Base-by-base conservation (phyloP, 2,329 filamentous ascomycete genomes). In the Elsinoe ampelina region DNA sequence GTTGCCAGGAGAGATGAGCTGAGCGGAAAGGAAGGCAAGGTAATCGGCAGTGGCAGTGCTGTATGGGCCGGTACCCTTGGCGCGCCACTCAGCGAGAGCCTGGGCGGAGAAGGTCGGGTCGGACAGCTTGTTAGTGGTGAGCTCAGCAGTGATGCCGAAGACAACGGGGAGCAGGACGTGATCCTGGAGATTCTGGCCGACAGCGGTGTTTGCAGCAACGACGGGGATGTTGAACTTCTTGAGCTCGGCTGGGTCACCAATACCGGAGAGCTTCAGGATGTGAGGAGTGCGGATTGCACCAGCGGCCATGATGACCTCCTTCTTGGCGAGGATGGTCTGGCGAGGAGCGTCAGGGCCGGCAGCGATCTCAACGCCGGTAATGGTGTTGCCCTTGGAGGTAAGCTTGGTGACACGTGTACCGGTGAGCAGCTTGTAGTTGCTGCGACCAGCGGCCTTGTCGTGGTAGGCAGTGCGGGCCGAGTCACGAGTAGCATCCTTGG, bases 131-230 rank as follows among this genome's bases (percentile, higher is more conserved):
- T 17, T 43, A 13, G 54, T 45, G 41, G 32, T 42, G 39, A 42
- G 30, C 12, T 22, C 22, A 47, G 54, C 39, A 8, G 11, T 42
- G 54, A 68, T 57, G 17, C 48, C 48, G 58, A 59, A 54, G 12
- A 43, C 58, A 34, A 51, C 57, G 51, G 57, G 54, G 41, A 59
- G 52, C 10, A 59, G 51, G 32, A 58, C 54, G 39, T 84, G 81
- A 63, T 86, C 82, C 58, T 83, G 73, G 0, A 87, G 72, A 66
- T 86, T 83, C 60, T 77, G 78, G 1, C 84, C 84, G 2, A 87
- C 82, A 36, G 83, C 80, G 1, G 79, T 77, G 0, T 81, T 78
- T 59, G 84, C 74, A 4, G 77, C 71, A 13, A 83, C 61, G 1
- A 79, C 68, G 1, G 73, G 65, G 59, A 86, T 84, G n/a, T 71